These are phyloP conservation scores for Astragalus glycyphyllos DNA, from an alignment of 306 rosid genomes.

Conservation along the genomic window DNA sequence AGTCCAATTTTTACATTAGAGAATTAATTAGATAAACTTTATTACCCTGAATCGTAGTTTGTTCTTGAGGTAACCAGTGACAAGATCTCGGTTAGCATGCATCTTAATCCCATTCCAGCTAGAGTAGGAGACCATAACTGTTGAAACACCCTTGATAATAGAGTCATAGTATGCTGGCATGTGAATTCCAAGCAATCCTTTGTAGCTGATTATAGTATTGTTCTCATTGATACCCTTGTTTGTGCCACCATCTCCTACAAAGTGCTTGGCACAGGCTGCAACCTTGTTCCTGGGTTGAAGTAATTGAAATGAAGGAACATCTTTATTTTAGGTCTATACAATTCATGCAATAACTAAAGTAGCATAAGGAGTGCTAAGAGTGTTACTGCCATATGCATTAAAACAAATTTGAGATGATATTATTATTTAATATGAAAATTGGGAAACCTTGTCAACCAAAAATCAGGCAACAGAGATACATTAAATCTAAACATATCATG, in stretches of 20 bases:
- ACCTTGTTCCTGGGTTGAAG: conserved; percentile 68
- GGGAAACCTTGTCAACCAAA: background rate
- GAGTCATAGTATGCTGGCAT: conserved; percentile 55
- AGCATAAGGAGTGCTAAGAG: background rate
- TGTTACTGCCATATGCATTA: background rate
- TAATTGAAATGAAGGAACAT: conserved; percentile 24
- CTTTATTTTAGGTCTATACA: conserved; percentile 33
- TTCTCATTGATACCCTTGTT: conserved; percentile 84
- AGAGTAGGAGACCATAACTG: conserved; percentile 54
- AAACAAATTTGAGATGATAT: conserved; percentile 1
- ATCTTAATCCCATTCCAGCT: conserved; percentile 56
- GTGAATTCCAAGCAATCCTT: conserved; percentile 60
- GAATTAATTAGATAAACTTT: background rate
- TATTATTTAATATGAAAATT: background rate
- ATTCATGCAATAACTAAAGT: background rate
- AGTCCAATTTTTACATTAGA: background rate
- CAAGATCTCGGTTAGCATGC: conserved; percentile 50
- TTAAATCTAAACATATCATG: background rate
- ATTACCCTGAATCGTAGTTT: conserved; percentile 50
- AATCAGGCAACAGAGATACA: background rate
- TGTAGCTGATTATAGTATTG: conserved; percentile 67
- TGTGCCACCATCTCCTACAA: conserved; percentile 95
- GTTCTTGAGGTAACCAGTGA: conserved; percentile 52
- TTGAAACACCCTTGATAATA: conserved; percentile 52
- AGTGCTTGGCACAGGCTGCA: conserved; percentile 98